Percentiles rank a stretch among this genome's conserved stretches.
Conservation (phyloP, 169 alveolate species). For the Plasmodium gaboni region DNA sequence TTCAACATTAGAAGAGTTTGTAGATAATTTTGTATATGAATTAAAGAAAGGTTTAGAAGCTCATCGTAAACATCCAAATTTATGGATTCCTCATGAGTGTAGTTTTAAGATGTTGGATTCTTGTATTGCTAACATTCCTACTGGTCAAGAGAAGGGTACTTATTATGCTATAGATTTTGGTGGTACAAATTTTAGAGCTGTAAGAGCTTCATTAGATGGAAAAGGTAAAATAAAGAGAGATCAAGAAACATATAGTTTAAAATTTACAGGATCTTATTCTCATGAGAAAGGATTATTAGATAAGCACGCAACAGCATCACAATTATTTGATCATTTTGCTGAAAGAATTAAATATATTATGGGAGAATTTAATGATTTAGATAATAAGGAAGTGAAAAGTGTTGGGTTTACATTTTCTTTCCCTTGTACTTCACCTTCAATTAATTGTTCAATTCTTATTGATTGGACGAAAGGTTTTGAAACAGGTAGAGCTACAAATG, state of each 20-base stretch:
- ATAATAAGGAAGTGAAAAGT: conserved; percentile 56
- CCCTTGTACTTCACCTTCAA: conserved; percentile 87
- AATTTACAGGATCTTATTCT: conserved; percentile 82
- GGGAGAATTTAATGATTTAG: conserved; percentile 82
- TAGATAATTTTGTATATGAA: conserved; percentile 77
- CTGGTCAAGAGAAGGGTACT: conserved; percentile 91
- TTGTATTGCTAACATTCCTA: conserved; percentile 87
- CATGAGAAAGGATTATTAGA: conserved; percentile 88
- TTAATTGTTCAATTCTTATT: conserved; percentile 82
- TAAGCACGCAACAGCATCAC: conserved; percentile 87
- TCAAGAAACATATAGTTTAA: conserved; percentile 81
- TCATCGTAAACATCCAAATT: conserved; percentile 84
- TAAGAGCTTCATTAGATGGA: conserved; percentile 88
- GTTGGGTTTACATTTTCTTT: conserved; percentile 91
- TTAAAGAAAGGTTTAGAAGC: conserved; percentile 84
- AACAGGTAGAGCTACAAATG: conserved; percentile 92
- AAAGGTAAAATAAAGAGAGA: conserved; percentile 85
- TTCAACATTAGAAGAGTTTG: conserved; percentile 66
- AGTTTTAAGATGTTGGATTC: conserved; percentile 91
- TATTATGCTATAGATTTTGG: conserved; percentile 93
- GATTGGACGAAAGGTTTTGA: conserved; percentile 95
- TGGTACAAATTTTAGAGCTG: conserved; percentile 91
- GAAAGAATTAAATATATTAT: conserved; percentile 80
- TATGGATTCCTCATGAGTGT: conserved; percentile 87
- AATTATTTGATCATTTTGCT: conserved; percentile 88